These are phyloP conservation scores for Lablab purpureus DNA, from an alignment of 306 rosid species.

Conservation along the genomic window DNA sequence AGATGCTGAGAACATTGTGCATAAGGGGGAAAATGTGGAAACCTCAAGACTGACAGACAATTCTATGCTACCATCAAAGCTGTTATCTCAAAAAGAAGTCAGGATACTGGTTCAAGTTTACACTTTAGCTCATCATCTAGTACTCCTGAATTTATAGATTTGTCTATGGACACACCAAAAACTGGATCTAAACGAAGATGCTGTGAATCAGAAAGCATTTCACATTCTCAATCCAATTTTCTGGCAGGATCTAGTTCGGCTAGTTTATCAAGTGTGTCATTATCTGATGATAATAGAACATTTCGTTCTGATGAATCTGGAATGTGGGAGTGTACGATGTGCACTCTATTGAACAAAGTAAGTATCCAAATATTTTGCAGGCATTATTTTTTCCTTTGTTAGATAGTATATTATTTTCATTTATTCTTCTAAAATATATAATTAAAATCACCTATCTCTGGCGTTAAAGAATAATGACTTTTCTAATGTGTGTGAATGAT, in stretches of 20 bases:
- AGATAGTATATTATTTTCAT: background rate
- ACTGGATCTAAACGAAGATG: constrained; percentile 44
- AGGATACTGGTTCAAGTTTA: constrained; percentile 46
- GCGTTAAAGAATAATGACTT: constrained; percentile 10
- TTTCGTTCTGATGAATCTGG: constrained; percentile 54
- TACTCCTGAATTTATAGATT: constrained; percentile 42
- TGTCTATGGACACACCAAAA: constrained; percentile 48
- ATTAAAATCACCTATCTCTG: background rate
- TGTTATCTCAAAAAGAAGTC: constrained; percentile 58
- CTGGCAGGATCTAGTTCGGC: constrained; percentile 48
- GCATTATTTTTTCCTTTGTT: constrained; percentile 6
- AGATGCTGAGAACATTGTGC: constrained; percentile 50
- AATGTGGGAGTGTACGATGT: constrained; percentile 77
- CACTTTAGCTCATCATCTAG: constrained; percentile 46
- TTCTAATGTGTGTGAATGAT: constrained; percentile 55
- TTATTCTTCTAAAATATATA: constrained; percentile 13
- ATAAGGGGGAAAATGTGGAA: constrained; percentile 47
- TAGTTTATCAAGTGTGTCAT: constrained; percentile 47
- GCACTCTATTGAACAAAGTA: constrained; percentile 90
- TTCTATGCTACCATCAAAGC: constrained; percentile 45
- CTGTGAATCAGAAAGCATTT: constrained; percentile 39
- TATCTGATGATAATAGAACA: constrained; percentile 35
- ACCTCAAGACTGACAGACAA: constrained; percentile 38
- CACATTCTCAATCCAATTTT: constrained; percentile 47
- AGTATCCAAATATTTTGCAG: constrained; percentile 41